phyloP scores from a whole-genome alignment of 805 yeast species.

The Hemisphaericaspora nanyangensis region DNA sequence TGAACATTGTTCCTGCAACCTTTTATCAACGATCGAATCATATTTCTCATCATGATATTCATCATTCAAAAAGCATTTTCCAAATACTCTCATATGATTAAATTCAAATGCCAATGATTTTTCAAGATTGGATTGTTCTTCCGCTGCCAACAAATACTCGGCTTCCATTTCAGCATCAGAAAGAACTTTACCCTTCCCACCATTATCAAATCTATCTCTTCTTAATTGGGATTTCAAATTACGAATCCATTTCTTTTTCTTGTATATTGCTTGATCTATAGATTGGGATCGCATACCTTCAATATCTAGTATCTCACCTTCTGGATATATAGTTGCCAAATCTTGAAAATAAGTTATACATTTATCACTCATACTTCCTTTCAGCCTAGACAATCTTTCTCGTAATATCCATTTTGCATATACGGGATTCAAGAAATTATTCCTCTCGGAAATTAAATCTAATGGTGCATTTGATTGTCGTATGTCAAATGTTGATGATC shows the following conservation, averaged over 20 bases:
- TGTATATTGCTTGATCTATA: slow-evolving; percentile 19
- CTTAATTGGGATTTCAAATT: background rate
- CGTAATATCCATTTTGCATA: slow-evolving; percentile 11
- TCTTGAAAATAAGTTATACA: slow-evolving; percentile 17
- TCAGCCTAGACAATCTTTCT: background rate
- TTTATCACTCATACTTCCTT: slow-evolving; percentile 1
- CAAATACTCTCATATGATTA: slow-evolving; percentile 22
- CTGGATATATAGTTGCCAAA: slow-evolving; percentile 7
- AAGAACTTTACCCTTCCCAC: background rate
- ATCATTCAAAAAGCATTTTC: slow-evolving; percentile 18
- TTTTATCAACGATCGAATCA: slow-evolving; percentile 13
- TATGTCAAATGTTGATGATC: too few species aligned
- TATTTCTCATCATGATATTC: slow-evolving; percentile 4
- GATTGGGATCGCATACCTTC: background rate
- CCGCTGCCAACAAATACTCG: background rate
- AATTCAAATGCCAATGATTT: slow-evolving; percentile 14
- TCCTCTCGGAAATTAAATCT: slow-evolving; percentile 11
- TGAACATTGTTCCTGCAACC: background rate
- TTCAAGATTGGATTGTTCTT: slow-evolving; percentile 14
- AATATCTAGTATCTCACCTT: slow-evolving; percentile 5
- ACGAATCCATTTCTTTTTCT: slow-evolving; percentile 24
- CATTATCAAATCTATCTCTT: background rate
- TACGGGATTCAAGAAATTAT: slow-evolving; percentile 13
- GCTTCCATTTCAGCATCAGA: background rate
- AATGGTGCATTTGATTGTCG: background rate